These are phyloP conservation scores for Mercurialis annua DNA, from an alignment of 345 rosid species.

Conservation along the genomic window DNA sequence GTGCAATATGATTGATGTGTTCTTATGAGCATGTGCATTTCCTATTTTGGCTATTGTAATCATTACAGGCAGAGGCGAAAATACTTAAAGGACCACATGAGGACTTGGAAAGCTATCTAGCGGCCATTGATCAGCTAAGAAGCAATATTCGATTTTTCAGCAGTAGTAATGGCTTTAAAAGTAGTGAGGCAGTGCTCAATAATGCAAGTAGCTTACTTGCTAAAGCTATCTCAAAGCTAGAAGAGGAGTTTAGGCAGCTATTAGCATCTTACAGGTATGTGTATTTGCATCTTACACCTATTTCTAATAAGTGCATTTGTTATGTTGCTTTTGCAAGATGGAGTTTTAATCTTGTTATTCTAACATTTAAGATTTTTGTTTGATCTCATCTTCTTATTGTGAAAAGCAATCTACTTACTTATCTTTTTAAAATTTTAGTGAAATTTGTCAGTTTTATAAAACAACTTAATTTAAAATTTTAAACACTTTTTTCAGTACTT, in stretches of 20 bases:
- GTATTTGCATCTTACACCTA: constrained; percentile 11
- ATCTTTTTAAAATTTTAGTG: no score
- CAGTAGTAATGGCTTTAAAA: constrained; percentile 64
- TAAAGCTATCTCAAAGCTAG: constrained; percentile 88
- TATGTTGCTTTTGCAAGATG: background rate
- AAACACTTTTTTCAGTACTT: no score
- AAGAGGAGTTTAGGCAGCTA: constrained; percentile 88
- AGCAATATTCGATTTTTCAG: constrained; percentile 65
- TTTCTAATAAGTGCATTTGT: background rate
- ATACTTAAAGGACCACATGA: constrained; percentile 95
- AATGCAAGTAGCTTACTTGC: constrained; percentile 73
- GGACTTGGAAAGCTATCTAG: constrained; percentile 84
- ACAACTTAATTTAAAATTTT: no score
- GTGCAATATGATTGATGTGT: background rate
- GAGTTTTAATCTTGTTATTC: background rate
- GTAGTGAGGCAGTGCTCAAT: constrained; percentile 63
- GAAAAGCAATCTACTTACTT: background rate
- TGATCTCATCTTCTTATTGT: background rate
- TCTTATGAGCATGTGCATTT: background rate
- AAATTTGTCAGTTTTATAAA: no score
- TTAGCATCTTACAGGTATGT: constrained; percentile 74
- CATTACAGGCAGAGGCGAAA: constrained; percentile 80
- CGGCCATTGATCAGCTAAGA: constrained; percentile 84
- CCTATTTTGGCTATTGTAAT: constrained; percentile 13
- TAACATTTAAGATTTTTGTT: background rate